Evolutionary conservation across 164 flowering plant genomes (phyloP), one percentile per base, ranked within the genome.

Genomic region (Pachysandra terminalis): DNA sequence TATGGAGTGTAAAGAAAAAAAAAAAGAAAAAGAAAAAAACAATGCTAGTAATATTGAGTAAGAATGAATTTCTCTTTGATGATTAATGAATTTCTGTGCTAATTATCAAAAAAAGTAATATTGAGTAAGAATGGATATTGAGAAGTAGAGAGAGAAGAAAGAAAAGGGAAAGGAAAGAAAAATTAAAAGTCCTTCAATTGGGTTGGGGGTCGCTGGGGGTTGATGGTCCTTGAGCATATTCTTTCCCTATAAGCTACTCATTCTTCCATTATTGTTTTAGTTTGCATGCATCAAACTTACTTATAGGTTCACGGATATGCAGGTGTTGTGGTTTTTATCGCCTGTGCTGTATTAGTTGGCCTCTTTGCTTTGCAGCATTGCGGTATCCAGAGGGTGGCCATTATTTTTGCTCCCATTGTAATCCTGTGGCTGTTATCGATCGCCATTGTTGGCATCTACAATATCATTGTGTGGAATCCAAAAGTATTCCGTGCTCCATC

Each of bases 321-420:
- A 89, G 91, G 86, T 73, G 59, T 63, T 24, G 78, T 87, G 61
- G 74, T 83, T 56, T 12, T 65, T 55, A 64, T 84, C 53, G 69
- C 90, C 12, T 79, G 87, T 63, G 22, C 71, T 58, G 63, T 89
- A 21, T 73, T 89, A 78, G 83, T 89, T 70, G 81, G 84, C 64
- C 82, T 84, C 56, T 87, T 85, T 63, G 82, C 86, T 40, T 65
- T 85, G 79, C 96, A 87, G 78, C 87, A 90, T 67, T 74, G 71
- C 73, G 96, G 96, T 59, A 83, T 83, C 53, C 79, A 83, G 66
- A 79, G 21, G 73, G 83, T 85, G 40, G 85, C 90, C 10, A 80
- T 87, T 73, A 16, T 86, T 70, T 87, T 87, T 75, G 73, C 89
- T 66, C 92, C 96, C 10, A 66, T 87, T 52, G 75, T 87, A 56